Evolutionary conservation across 768 basidiomycete genomes (phyloP), one percentile per base, ranked within the genome.

Genomic region (Pholiota microspora): DNA sequence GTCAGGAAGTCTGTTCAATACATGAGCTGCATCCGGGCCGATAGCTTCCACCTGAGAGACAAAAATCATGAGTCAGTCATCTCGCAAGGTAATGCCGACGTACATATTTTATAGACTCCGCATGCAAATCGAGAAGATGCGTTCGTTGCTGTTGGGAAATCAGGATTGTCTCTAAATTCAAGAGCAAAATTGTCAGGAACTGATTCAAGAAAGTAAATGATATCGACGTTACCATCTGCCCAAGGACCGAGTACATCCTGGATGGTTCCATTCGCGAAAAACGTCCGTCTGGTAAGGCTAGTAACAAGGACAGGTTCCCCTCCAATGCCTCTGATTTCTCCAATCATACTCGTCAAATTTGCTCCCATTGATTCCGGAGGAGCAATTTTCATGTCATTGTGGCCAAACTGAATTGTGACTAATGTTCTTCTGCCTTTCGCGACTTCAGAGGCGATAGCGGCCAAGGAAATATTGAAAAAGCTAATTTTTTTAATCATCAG

Each of bases 381-480:
- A 0, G 73, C 74, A 44, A 77, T 73, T 55, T 73, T 72, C 64
- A 67, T 67, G 52, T 72, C 71, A 42, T 73, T 77, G 56, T 77
- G 75, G 0, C 75, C 75, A 44, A 77, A 77, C 48, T 76, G 75
- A 18, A 77, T 66, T 0, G 74, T 77, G 12, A 73, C 72, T 15
- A 71, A 57, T 1, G 72, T 74, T 21, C 70, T 59, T 18, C 69
- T 62, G 18, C 67, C 71, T 55, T 70, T 71, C 12, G 68, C 67
- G 7, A 76, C 67, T 59, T 75, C 69, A 16, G 56, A 60, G 55
- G 64, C 52, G 47, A 77, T 70, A 25, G 67, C 58, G 0, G 62
- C 68, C 23, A 76, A 57, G n/a, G 74, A 71, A 12, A 67, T 68
- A 46, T 69, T 64, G 58, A 64, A 75, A 50, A 66, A 72, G 1